Base-by-base conservation (phyloP, 805 yeast genomes). In the Sungouiella thailandica region DNA sequence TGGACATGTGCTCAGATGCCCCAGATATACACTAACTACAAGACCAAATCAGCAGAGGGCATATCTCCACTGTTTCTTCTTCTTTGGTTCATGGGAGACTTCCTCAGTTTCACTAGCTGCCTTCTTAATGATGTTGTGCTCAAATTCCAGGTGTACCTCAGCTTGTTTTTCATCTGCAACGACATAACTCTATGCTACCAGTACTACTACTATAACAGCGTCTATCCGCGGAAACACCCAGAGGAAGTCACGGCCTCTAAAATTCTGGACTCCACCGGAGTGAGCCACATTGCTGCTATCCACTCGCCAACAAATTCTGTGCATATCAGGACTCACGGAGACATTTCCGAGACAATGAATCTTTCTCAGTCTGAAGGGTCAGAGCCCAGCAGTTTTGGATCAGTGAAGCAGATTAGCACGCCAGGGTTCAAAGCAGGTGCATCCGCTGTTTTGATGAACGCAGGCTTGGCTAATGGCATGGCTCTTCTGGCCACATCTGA, bases 1-100 rank as follows among this genome's bases (percentile, higher is more conserved):
- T 82, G 90, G 89, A 61, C 80, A 23, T 77, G 80, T 53, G 89
- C 89, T 3, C 89, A 81, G 53, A 49, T 78, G 12, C 89, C 89
- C 1, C 90, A 82, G 50, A 78, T 81, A 9, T 56, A 70, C 37
- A 65, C 71, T 46, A 82, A 81, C 51, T 78, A 77, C 52, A 55
- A 59, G 10, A 65, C 65, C 46, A 72, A 77, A 41, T 72, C 83
- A 2, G 83, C 83, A 4, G 84, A 75, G 13, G 89, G 89, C 3
- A 64, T 82, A 15, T 76, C 85, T 9, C 65, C 74, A 20, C 66
- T 68, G 4, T 82, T 82, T 44, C 65, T 82, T 3, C 41, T 68
- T 8, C 70, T 76, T 36, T 82, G 88, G 88, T 70, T 78, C 40
- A 50, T 68, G 34, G 90, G 89, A 5, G 56, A 53, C 39, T 41